Conservation (phyloP, 257 asterid species). For the Jacaranda mimosifolia region DNA sequence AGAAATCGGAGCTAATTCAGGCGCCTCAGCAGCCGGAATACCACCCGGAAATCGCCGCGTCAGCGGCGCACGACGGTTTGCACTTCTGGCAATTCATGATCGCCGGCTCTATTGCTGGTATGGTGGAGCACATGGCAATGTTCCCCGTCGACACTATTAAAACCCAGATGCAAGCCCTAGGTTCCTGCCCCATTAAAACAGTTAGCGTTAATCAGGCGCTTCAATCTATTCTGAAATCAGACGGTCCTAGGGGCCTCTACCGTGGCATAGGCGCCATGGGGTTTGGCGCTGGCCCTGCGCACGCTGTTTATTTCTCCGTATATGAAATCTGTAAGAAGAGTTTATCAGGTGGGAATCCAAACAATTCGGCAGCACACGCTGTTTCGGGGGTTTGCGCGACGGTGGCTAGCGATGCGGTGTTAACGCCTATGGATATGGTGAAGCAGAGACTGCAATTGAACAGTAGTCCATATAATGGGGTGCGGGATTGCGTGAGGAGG, state of each 20-base stretch:
- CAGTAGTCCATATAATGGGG: constrained; percentile 80
- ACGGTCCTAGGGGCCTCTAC: constrained; percentile 77
- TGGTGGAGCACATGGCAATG: constrained; percentile 98
- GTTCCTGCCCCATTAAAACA: constrained; percentile 81
- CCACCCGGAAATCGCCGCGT: constrained; percentile 44
- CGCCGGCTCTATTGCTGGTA: constrained; percentile 91
- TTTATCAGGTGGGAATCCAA: constrained; percentile 72
- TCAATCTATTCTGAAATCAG: constrained; percentile 67
- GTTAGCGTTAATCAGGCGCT: constrained; percentile 70
- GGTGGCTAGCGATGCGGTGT: constrained; percentile 85
- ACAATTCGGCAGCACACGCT: constrained; percentile 76
- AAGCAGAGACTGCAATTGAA: constrained; percentile 95
- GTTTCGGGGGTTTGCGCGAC: constrained; percentile 90
- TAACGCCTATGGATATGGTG: constrained; percentile 98
- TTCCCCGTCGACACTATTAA: constrained; percentile 94
- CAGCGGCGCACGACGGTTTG: constrained; percentile 79
- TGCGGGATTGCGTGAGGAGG: constrained; percentile 79
- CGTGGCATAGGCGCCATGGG: constrained; percentile 99
- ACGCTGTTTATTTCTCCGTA: constrained; percentile 89
- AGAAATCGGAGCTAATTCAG: constrained; percentile 67
- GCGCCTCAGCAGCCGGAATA: constrained; percentile 62
- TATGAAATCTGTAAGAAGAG: constrained; percentile 83
- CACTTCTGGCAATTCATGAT: constrained; percentile 92
- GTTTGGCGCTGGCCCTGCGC: constrained; percentile 97
- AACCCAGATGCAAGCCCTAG: constrained; percentile 94